Percentiles rank a stretch among this genome's conserved stretches.
Conservation (phyloP, 2,329 filamentous ascomycete genomes). For the Cryphonectria parasitica region DNA sequence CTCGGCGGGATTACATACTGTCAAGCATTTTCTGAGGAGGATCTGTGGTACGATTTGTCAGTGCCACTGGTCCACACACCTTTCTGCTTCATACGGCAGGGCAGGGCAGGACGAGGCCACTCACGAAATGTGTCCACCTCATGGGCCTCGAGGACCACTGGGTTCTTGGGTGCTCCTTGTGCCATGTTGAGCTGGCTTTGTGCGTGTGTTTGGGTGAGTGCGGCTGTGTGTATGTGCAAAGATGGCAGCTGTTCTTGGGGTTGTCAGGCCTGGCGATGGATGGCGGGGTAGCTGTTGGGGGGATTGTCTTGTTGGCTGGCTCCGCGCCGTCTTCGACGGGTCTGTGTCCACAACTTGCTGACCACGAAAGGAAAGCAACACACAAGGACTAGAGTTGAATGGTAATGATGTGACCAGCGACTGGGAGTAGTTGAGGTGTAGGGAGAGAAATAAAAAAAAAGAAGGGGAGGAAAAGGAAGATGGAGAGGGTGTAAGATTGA, state of each 20-base stretch:
- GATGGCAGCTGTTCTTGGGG: background rate
- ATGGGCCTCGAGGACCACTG: conserved; percentile 75
- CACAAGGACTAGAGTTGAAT: background rate
- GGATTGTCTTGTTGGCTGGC: background rate
- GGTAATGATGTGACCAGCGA: background rate
- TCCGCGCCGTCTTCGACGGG: background rate
- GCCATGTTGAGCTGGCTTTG: conserved; percentile 44
- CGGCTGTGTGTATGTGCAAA: background rate
- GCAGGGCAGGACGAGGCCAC: conserved; percentile 32
- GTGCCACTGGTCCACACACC: conserved; percentile 32
- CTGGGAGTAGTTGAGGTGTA: background rate
- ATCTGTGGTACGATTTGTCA: conserved; percentile 45
- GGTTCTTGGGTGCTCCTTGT: conserved; percentile 50
- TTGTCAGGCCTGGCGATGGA: conserved; percentile 29
- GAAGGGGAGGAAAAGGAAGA: background rate
- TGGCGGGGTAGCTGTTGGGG: conserved; percentile 27
- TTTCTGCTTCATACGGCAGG: background rate
- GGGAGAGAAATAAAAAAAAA: background rate
- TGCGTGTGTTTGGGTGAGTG: conserved; percentile 7
- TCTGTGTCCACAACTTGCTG: background rate
- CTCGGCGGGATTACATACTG: conserved; percentile 52
- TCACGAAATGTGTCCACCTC: conserved; percentile 74
- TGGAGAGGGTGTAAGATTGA: conserved; percentile 1
- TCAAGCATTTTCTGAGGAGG: conserved; percentile 69
- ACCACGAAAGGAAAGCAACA: background rate